A percentile compares a stretch with the other conserved stretches of the same genome.
Evolutionary conservation across 257 asterid genomes (phyloP).

Genomic region (Phtheirospermum japonicum): DNA sequence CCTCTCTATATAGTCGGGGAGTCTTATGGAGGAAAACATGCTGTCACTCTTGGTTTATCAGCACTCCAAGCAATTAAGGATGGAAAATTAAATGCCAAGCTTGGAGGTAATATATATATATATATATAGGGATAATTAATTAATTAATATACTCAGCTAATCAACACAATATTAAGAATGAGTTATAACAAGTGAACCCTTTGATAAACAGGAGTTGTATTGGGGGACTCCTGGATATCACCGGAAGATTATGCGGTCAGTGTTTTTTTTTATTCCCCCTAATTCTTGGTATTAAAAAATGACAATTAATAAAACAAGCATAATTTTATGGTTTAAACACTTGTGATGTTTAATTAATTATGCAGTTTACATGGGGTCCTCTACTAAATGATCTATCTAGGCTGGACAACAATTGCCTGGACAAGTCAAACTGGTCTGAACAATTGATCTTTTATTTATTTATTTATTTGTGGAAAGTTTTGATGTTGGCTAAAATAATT

Average conservation of each 20-base stretch:
- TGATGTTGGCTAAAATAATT: neutral
- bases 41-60: constrained; percentile 78
- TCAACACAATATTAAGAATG: neutral
- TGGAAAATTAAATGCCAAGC: constrained; percentile 63
- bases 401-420: constrained; percentile 55
- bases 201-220: constrained; percentile 61
- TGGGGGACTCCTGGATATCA: constrained; percentile 81
- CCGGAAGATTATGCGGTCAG: constrained; percentile 86
- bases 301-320: neutral
- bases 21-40: constrained; percentile 87
- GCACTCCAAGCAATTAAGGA: constrained; percentile 60
- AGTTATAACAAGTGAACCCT: too few relatives aligned
- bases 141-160: too few relatives aligned
- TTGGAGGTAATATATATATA: constrained; percentile 80
- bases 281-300: neutral
- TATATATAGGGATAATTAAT: too few relatives aligned
- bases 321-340: neutral
- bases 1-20: constrained; percentile 87
- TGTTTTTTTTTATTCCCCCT: neutral
- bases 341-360: constrained; percentile 8
- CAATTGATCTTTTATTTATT: neutral
- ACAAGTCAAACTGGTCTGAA: constrained; percentile 54
- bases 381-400: constrained; percentile 71
- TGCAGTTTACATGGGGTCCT: constrained; percentile 84
- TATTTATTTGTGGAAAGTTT: neutral